Evolutionary conservation across 2,329 filamentous ascomycete genomes (phyloP), one percentile per base, ranked within the genome.

Genomic region (Pyricularia sp.): DNA sequence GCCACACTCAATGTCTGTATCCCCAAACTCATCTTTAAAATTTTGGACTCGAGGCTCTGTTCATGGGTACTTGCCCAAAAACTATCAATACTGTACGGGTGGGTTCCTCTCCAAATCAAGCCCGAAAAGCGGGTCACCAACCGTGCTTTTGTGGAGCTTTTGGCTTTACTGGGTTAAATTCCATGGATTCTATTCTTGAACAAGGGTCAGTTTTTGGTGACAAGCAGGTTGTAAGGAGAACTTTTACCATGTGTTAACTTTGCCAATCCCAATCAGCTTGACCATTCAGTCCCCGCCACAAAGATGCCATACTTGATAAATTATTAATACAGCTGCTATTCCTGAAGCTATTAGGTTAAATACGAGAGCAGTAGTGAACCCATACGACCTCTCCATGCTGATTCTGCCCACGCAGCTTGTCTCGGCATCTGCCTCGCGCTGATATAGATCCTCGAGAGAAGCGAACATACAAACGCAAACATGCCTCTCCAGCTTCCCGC

Each of bases 401-500:
- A 5, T 44, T 44, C 3, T 4, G 19, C 40, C 9, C 55, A 28
- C 22, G 12, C 53, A 28, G 4, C 53, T 57, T 2, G n/a, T 22
- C 22, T 24, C 9, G 26, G 53, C 13, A 57, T 57, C 24, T 59
- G 55, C 24, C 55, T 28, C 24, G 55, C 9, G 55, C 13, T 13
- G 24, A 59, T 19, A 19, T 16, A 59, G 24, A 28, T 28, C 13
- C 55, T 19, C 24, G 22, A 26, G 13, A 26, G 24, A 4, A 28
- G 24, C 13, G 24, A 19, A 19, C 8, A 26, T 8, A 59, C 9
- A 26, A 59, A 26, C 55, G 24, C 55, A 28, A 63, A 30, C 31
- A 64, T 64, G 63, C 49, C 63, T n/a, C 63, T 64, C 24, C 63
- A 64, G 24, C 44, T 65, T 10, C 57, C 65, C 9, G 31, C 61